Percentiles rank a stretch among this genome's conserved stretches.
phyloP scores from a whole-genome alignment of 208 protist genomes.

The Wallacemonas collosoma region DNA sequence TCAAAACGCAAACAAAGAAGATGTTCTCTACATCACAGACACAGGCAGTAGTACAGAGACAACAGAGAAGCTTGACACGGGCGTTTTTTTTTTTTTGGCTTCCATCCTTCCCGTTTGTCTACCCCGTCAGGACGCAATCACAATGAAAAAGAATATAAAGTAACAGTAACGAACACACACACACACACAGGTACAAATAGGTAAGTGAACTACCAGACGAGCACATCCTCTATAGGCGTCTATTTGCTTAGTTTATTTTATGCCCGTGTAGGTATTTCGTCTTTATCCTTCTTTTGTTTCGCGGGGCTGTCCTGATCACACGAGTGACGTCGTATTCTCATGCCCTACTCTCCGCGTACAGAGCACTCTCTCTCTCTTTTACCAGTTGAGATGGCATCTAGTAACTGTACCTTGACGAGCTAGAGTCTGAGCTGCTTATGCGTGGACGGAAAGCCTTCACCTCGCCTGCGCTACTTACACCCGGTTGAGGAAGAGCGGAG shows the following conservation, averaged over 20 bases:
- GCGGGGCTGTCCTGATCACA: no score
- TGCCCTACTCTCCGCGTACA: neutral
- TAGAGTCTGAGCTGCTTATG: constrained; percentile 12
- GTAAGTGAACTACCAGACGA: neutral
- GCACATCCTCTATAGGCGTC: neutral
- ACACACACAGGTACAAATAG: neutral
- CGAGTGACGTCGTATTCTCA: no score
- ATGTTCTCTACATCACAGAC: neutral
- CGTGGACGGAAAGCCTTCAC: constrained; percentile 6
- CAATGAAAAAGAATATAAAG: neutral
- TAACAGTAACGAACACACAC: constrained; percentile 10
- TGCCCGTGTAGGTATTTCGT: no score
- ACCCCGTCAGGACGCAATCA: neutral
- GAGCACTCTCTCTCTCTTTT: neutral
- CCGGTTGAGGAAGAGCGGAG: neutral
- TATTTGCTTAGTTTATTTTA: constrained; percentile 20
- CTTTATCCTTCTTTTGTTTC: neutral
- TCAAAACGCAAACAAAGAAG: no score
- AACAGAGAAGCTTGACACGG: neutral
- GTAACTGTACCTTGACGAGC: constrained; percentile 15
- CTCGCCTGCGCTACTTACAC: neutral
- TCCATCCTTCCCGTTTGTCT: no score
- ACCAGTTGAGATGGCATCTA: neutral
- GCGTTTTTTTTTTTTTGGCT: no score
- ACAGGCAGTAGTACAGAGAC: neutral